A percentile compares a stretch with the other conserved stretches of the same genome.
Evolutionary conservation across 2,329 filamentous ascomycete species (phyloP).

Genomic region (Colletotrichum sp.): DNA sequence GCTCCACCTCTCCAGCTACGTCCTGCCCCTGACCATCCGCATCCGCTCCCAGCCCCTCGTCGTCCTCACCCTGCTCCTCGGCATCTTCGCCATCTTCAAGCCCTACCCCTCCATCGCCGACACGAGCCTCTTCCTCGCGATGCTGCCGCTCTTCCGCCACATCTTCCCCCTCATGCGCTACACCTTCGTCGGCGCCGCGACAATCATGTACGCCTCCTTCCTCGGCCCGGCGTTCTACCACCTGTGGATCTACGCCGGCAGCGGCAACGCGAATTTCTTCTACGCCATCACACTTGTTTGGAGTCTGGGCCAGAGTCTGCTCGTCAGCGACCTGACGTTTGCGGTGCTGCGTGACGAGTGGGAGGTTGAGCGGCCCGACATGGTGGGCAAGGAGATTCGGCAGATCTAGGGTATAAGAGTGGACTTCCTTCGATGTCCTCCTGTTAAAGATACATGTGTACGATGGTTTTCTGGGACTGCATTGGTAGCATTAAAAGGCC

Average conservation of each 20-base stretch:
- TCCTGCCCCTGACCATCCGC: slow-evolving; percentile 83
- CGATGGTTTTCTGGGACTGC: not conserved
- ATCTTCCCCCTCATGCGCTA: slow-evolving; percentile 92
- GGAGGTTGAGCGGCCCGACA: slow-evolving; percentile 90
- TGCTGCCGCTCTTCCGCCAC: slow-evolving; percentile 88
- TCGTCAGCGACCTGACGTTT: slow-evolving; percentile 88
- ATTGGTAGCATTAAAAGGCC: not conserved
- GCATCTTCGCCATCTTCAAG: slow-evolving; percentile 94
- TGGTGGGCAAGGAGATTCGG: slow-evolving; percentile 85
- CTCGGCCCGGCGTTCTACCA: slow-evolving; percentile 96
- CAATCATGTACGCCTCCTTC: slow-evolving; percentile 85
- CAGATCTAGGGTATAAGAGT: slow-evolving; percentile 68
- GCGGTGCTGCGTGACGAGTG: slow-evolving; percentile 90
- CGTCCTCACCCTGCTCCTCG: slow-evolving; percentile 82
- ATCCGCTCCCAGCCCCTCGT: slow-evolving; percentile 86
- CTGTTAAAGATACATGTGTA: not conserved
- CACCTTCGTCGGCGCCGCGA: slow-evolving; percentile 83
- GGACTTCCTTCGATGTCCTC: not conserved
- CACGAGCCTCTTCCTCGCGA: slow-evolving; percentile 81
- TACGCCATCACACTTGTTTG: slow-evolving; percentile 99
- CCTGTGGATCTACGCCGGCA: slow-evolving; percentile 97
- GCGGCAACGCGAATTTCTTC: slow-evolving; percentile 98
- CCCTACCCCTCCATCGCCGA: slow-evolving; percentile 95
- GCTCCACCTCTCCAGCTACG: slow-evolving; percentile 91
- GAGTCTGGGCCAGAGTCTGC: slow-evolving; percentile 86